Evolutionary conservation across 2,329 filamentous ascomycete genomes (phyloP), one percentile per base, ranked within the genome.

Genomic region (Fusarium sp.): DNA sequence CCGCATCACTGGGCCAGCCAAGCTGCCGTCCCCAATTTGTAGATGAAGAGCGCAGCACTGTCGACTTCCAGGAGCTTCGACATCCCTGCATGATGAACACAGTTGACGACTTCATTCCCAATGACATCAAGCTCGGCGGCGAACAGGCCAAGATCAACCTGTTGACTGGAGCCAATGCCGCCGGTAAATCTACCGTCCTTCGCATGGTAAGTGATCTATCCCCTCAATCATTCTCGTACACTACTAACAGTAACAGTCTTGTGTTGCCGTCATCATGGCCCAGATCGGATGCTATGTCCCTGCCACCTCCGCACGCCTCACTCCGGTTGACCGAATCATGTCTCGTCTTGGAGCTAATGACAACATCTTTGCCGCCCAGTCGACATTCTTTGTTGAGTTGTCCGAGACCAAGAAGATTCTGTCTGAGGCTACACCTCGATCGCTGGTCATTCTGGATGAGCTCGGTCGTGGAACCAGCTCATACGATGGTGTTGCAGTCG

Each of bases 321-420:
- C 95, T 0, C 95, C 96, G 0, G 89, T 97, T 5, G 96, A 99
- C 77, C 92, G 96, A 54, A 98, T 99, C 83, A 99, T 99, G 96
- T 98, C 95, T 11, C 93, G 96, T 43, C 88, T 99, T 0, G 96
- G 96, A 11, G 96, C 96, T 46, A 97, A 98, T 75, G 96, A 99
- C 87, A 98, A 98, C 79, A 99, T 99, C 73, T 98, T 99, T 76
- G 96, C 95, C 2, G 93, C 95, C 1, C 96, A 99, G 78, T 97
- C 93, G 15, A 99, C 96, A 4, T 99, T 99, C 84, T 98, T 99
- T 75, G 95, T 99, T 27, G 96, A 99, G 79, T 83, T 99, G 3
- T 94, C 94, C 0, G 96, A 99, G 78, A 99, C 96, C 0, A 97
- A 98, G 83, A 98, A 98, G 84, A 99, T 99, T 49, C 85, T 99